Conservation (phyloP, 345 rosid species). For the Lepidium didymum region DNA sequence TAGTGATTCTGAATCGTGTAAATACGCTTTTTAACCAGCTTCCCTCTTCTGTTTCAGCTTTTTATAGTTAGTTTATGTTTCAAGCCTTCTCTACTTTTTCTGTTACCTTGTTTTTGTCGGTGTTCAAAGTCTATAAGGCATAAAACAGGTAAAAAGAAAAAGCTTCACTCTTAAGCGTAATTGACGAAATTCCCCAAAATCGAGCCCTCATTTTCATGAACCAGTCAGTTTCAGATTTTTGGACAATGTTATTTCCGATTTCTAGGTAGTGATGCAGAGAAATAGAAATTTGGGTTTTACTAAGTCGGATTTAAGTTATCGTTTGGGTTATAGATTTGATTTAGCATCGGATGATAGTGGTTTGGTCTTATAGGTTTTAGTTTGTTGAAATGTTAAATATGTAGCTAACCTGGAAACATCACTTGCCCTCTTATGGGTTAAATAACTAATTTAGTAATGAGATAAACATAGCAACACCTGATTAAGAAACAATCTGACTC, state of each 20-base stretch:
- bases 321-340: too few relatives aligned
- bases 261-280: too few relatives aligned
- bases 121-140: background rate
- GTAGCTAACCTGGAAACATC: background rate
- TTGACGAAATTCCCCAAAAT: background rate
- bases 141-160: constrained; percentile 1
- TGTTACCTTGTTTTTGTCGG: constrained; percentile 16
- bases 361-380: too few relatives aligned
- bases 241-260: too few relatives aligned
- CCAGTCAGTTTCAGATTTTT: background rate
- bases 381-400: background rate
- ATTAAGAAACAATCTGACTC: background rate
- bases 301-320: too few relatives aligned
- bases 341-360: too few relatives aligned
- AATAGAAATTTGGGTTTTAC: too few relatives aligned
- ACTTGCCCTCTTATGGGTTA: background rate
- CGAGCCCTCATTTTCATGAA: background rate
- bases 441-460: background rate
- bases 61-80: background rate
- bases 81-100: background rate
- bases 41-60: constrained; percentile 1
- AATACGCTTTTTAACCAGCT: constrained; percentile 11
- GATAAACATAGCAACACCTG: constrained; percentile 2
- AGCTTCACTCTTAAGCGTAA: background rate
- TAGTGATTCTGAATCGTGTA: constrained; percentile 29